These are phyloP conservation scores for Globisporangium viniferum DNA, from an alignment of 352 stramenopile species.

Conservation along the genomic window DNA sequence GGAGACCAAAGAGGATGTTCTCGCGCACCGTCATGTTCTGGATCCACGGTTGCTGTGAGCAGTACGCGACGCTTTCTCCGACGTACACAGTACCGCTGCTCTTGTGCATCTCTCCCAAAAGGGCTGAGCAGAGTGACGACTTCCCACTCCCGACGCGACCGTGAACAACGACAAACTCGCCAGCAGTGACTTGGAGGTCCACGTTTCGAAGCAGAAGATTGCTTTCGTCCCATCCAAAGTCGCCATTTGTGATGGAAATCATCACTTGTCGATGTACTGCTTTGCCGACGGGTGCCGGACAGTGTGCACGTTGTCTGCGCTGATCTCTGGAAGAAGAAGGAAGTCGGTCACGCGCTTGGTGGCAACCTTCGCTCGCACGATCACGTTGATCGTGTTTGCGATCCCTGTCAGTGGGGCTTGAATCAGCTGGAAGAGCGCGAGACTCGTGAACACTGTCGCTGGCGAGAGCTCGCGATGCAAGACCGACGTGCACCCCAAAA, in stretches of 20 bases:
- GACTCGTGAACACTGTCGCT: slow-evolving; percentile 59
- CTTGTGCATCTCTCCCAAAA: slow-evolving; percentile 91
- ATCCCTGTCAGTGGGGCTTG: slow-evolving; percentile 29
- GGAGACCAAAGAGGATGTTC: slow-evolving; percentile 92
- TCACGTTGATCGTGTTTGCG: background rate
- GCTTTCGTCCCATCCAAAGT: background rate
- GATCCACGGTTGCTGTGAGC: slow-evolving; percentile 90
- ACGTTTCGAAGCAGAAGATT: slow-evolving; percentile 42
- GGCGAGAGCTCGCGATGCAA: slow-evolving; percentile 87
- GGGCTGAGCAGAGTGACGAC: slow-evolving; percentile 85
- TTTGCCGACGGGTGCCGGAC: slow-evolving; percentile 12
- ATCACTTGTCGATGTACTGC: slow-evolving; percentile 21
- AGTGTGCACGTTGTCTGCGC: slow-evolving; percentile 13
- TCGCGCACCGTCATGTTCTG: slow-evolving; percentile 49
- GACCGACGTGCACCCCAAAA: slow-evolving; percentile 39
- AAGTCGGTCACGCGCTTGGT: slow-evolving; percentile 17
- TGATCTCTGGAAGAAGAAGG: slow-evolving; percentile 44
- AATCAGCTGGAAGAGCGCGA: slow-evolving; percentile 80
- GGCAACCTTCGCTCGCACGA: background rate
- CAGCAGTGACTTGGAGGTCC: slow-evolving; percentile 54
- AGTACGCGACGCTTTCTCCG: slow-evolving; percentile 65
- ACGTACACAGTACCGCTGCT: slow-evolving; percentile 13
- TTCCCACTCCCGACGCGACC: slow-evolving; percentile 91
- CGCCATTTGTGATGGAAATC: slow-evolving; percentile 27
- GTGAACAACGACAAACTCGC: slow-evolving; percentile 85